Evolutionary conservation across 2,329 filamentous ascomycete genomes (phyloP).

Genomic region (Beauveria asiatica): DNA sequence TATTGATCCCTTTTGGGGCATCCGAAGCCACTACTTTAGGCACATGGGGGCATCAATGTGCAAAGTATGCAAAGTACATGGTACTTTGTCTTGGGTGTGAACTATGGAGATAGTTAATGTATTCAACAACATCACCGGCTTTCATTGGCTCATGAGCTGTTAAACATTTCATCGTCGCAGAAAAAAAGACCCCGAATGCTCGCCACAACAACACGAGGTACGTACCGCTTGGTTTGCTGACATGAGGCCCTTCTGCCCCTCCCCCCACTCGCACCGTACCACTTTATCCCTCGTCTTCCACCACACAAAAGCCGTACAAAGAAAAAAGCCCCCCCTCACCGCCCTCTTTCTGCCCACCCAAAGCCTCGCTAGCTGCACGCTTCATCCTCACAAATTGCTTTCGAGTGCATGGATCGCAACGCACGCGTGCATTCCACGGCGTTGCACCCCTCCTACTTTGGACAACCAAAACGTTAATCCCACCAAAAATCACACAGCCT

Average conservation of each 20-base stretch:
- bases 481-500: not conserved
- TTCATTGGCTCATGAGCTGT: not conserved
- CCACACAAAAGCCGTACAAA: not conserved
- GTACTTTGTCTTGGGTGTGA: too few species aligned
- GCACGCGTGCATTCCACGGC: not conserved
- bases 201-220: not conserved
- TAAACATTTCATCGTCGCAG: not conserved
- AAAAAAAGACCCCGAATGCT: not conserved
- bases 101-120: not conserved
- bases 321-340: slow-evolving; percentile 5
- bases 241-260: not conserved
- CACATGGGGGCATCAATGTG: too few species aligned
- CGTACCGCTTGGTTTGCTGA: not conserved
- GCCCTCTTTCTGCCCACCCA: slow-evolving; percentile 6
- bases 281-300: not conserved
- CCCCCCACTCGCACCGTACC: not conserved
- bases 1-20: slow-evolving; percentile 5
- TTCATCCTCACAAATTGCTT: not conserved
- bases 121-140: not conserved
- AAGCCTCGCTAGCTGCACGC: not conserved
- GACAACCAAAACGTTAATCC: slow-evolving; percentile 3
- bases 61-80: too few species aligned
- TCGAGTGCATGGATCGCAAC: slow-evolving; percentile 1
- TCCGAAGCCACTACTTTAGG: too few species aligned
- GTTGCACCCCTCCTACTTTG: not conserved